Evolutionary conservation across 768 basidiomycete genomes (phyloP).

Genomic region (Agaricus sinodeliciosus): DNA sequence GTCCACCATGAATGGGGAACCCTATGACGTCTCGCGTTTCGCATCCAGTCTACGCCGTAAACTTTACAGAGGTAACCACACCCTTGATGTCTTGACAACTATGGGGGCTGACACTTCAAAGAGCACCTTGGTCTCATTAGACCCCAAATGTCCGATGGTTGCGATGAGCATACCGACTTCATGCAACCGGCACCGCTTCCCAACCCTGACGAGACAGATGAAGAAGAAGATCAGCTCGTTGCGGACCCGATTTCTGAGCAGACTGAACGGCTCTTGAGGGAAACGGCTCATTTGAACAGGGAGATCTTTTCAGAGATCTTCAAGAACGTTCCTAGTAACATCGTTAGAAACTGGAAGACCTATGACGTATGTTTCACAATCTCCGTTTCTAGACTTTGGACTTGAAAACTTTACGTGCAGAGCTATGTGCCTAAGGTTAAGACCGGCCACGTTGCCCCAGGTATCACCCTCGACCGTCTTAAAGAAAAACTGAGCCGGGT

Average conservation of each 20-base stretch:
- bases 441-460: slow-evolving; percentile 75
- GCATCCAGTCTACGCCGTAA: slow-evolving; percentile 79
- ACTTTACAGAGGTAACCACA: slow-evolving; percentile 63
- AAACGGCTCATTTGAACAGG: slow-evolving; percentile 73
- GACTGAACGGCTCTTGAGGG: slow-evolving; percentile 53
- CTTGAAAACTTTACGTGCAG: slow-evolving; percentile 28
- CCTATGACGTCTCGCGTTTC: slow-evolving; percentile 69
- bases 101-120: slow-evolving; percentile 20
- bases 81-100: not conserved
- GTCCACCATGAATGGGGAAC: slow-evolving; percentile 71
- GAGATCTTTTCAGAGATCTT: slow-evolving; percentile 86
- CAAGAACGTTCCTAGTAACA: slow-evolving; percentile 79
- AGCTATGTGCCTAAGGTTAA: slow-evolving; percentile 69
- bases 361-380: slow-evolving; percentile 53
- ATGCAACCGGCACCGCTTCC: slow-evolving; percentile 77
- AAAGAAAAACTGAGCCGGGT: slow-evolving; percentile 71
- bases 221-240: slow-evolving; percentile 56
- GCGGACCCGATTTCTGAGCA: slow-evolving; percentile 72
- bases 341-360: slow-evolving; percentile 69
- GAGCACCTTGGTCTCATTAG: slow-evolving; percentile 85
- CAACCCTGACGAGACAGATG: slow-evolving; percentile 59
- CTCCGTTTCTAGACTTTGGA: not conserved
- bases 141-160: slow-evolving; percentile 49
- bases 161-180: slow-evolving; percentile 36
- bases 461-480: slow-evolving; percentile 56